Percentiles rank a stretch among this genome's conserved stretches.
Evolutionary conservation across 2,329 filamentous ascomycete species (phyloP).

Genomic region (Stylonectria norvegica): DNA sequence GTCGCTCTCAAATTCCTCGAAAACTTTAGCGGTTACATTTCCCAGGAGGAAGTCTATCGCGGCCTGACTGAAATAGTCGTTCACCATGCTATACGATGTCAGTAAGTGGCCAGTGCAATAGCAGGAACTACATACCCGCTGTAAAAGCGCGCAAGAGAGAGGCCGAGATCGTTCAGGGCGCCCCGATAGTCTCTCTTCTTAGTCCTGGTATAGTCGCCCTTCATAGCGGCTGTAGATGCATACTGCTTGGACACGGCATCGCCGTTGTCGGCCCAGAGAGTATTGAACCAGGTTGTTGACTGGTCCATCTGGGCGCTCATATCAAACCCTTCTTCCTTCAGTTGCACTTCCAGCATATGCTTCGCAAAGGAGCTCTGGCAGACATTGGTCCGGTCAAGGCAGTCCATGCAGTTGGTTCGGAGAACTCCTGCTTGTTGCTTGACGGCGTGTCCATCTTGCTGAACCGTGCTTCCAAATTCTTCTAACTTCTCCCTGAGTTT

Average conservation of each 20-base stretch:
- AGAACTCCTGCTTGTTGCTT: slow-evolving; percentile 68
- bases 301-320: slow-evolving; percentile 74
- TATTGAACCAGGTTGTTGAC: slow-evolving; percentile 90
- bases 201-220: slow-evolving; percentile 93
- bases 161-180: slow-evolving; percentile 83
- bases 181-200: slow-evolving; percentile 87
- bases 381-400: slow-evolving; percentile 91
- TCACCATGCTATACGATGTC: slow-evolving; percentile 71
- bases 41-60: slow-evolving; percentile 93
- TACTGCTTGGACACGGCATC: slow-evolving; percentile 96
- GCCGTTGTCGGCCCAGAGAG: slow-evolving; percentile 94
- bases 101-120: slow-evolving; percentile 5
- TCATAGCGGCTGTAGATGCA: slow-evolving; percentile 90
- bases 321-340: slow-evolving; percentile 71
- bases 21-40: slow-evolving; percentile 78
- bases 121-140: slow-evolving; percentile 51
- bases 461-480: slow-evolving; percentile 67
- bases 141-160: slow-evolving; percentile 76
- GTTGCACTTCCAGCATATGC: slow-evolving; percentile 74
- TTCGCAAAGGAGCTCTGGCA: slow-evolving; percentile 89
- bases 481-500: slow-evolving; percentile 66
- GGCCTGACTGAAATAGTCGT: slow-evolving; percentile 94
- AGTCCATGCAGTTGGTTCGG: slow-evolving; percentile 99
- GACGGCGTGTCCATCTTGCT: slow-evolving; percentile 41
- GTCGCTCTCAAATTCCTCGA: slow-evolving; percentile 89